These are phyloP conservation scores for Colletotrichum lini DNA, from an alignment of 2,329 filamentous ascomycete species.

Conservation along the genomic window DNA sequence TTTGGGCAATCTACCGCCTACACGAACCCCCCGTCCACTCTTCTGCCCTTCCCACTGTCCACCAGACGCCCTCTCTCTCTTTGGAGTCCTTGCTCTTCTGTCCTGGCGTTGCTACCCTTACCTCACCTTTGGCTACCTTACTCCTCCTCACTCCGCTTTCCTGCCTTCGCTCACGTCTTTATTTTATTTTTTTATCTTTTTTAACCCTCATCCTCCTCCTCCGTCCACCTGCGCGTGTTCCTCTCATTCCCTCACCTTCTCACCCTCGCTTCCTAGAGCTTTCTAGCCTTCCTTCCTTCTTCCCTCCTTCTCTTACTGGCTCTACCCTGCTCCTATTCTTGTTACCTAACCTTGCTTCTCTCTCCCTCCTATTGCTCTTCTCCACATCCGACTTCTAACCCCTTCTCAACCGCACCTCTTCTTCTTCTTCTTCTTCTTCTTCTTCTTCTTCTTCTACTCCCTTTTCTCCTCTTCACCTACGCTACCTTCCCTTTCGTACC, in stretches of 20 bases:
- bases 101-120: slow-evolving; percentile 29
- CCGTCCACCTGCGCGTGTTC: slow-evolving; percentile 17
- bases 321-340: slow-evolving; percentile 50
- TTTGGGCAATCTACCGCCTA: slow-evolving; percentile 55
- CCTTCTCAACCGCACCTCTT: slow-evolving; percentile 38
- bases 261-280: slow-evolving; percentile 48
- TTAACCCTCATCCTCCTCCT: slow-evolving; percentile 36
- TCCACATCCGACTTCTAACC: slow-evolving; percentile 42
- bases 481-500: slow-evolving; percentile 46
- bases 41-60: slow-evolving; percentile 38
- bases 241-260: slow-evolving; percentile 44
- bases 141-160: slow-evolving; percentile 34
- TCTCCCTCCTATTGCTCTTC: slow-evolving; percentile 44
- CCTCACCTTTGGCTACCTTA: slow-evolving; percentile 22
- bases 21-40: slow-evolving; percentile 47
- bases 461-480: slow-evolving; percentile 45
- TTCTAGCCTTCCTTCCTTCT: slow-evolving; percentile 50
- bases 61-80: slow-evolving; percentile 25
- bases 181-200: slow-evolving; percentile 43
- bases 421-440: slow-evolving; percentile 46
- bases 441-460: slow-evolving; percentile 47
- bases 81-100: slow-evolving; percentile 9
- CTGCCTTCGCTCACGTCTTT: slow-evolving; percentile 33
- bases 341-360: slow-evolving; percentile 41
- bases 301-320: slow-evolving; percentile 46